Evolutionary conservation across 2,329 filamentous ascomycete genomes (phyloP), one percentile per base, ranked within the genome.

Genomic region (Colletotrichum sidae): DNA sequence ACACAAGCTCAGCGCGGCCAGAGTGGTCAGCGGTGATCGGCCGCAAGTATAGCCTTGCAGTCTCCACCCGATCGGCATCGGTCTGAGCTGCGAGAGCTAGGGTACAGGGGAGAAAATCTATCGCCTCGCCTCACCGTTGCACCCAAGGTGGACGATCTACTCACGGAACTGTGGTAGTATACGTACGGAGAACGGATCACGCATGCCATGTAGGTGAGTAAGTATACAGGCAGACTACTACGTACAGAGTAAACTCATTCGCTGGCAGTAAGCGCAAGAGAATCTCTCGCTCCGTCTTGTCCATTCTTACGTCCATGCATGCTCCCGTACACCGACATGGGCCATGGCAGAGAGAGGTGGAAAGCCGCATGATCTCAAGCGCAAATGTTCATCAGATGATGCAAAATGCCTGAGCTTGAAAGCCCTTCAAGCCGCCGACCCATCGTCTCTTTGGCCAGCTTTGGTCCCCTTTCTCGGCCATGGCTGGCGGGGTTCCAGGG

Each of bases 31-130:
- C 33, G 35, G 41, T 58, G 64, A 67, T 59, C 64, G 60, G 55
- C 64, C n/a, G 49, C 64, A 64, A 67, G 64, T 54, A 67, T 67
- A 37, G 39, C 63, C 60, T 55, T 65, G 54, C 13, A 25, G 49
- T 37, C 50, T 12, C 41, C 38, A 37, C 44, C 37, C 49, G 59
- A 50, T 44, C 54, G 38, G 25, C 44, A 42, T 25, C 38, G 52
- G 54, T 50, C 50, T 54, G 59, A 13, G 44, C 50, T 54, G 59
- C 17, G 44, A 53, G 17, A 51, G 17, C 60, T 45, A 66, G 63
- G 63, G 59, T 49, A 15, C 59, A 41, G 53, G 63, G 41, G 55
- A 63, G 59, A 64, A 64, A 54, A 63, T 57, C 59, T 62, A 52
- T 53, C 54, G 59, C 11, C 58, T 53, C 54, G 59, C 11, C 34